Base-by-base conservation (phyloP, 345 rosid genomes). In the Corymbia maculata region DNA sequence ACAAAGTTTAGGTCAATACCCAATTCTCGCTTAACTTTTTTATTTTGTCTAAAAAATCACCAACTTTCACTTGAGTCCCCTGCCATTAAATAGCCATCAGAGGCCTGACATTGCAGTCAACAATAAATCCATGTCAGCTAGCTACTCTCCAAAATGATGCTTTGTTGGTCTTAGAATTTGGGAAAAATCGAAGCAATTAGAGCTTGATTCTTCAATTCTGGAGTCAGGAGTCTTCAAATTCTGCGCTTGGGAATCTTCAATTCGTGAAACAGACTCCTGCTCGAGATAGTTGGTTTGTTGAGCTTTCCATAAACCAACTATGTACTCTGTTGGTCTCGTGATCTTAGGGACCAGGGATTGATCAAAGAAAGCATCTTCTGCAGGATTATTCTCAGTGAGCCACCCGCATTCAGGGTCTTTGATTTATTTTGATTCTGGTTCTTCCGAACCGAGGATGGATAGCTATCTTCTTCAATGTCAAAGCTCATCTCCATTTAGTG, bases 21-120 rank as follows among this genome's bases (percentile, higher is more conserved):
- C 4, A 16, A 0, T 17, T 52, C 0, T 16, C 19, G 15, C 0
- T 2, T 52, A 1, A 51, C 17, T 45, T 45, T 47, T 47, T 47
- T 47, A 4, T 47, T 53, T 53, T 53, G 26, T 21, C 59, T 21
- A 53, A 36, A 24, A 21, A 53, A 53, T 0, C 3, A 53, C 21
- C 59, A 17, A 53, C 64, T 57, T 57, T 13, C 66, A 57, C 3
- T 10, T 57, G 0, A 24, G 66, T 57, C 66, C 66, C 14, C 0
- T 13, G 13, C 13, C 3, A 0, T 57, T 10, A 0, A 4, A 24
- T 22, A 2, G n/a, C 14, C 3, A 0, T 57, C 66, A 12, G 2
- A 57, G n/a, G n/a, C 24, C 66, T 24, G 0, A 57, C 0, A 0
- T 24, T 28, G 64, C 66, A 57, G 66, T 57, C 3, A 22, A 3